Conservation (phyloP, 441 rosid genomes). For the Mallotus japonicus region DNA sequence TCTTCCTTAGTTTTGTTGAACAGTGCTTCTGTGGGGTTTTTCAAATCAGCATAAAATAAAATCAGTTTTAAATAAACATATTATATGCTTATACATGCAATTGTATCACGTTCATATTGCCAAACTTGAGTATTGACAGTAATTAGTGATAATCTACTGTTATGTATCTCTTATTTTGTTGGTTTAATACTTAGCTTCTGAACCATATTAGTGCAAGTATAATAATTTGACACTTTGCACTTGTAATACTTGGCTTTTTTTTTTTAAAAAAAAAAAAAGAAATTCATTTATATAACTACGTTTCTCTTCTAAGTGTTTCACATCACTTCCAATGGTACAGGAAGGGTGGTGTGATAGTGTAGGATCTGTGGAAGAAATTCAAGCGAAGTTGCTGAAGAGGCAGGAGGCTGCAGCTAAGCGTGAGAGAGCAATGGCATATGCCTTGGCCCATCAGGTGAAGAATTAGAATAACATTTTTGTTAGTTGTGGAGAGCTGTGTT, state of each 20-base stretch:
- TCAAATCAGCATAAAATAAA: background rate
- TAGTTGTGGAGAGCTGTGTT: background rate
- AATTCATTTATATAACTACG: background rate
- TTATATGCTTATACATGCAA: background rate
- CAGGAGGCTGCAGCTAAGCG: constrained; percentile 99
- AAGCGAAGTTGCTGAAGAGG: constrained; percentile 85
- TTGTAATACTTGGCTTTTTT: background rate
- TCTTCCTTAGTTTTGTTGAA: background rate
- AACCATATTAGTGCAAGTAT: background rate
- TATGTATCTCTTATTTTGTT: background rate
- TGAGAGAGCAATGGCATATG: constrained; percentile 99
- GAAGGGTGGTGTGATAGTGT: constrained; percentile 97
- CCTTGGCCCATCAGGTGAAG: constrained; percentile 90
- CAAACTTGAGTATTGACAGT: background rate
- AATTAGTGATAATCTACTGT: background rate
- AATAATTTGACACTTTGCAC: background rate
- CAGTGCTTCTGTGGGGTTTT: background rate
- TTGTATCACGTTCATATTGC: background rate
- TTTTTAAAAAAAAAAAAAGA: background rate
- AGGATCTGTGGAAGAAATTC: constrained; percentile 96
- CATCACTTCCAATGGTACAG: constrained; percentile 41
- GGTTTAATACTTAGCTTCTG: background rate
- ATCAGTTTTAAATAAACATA: background rate
- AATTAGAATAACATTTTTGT: constrained; percentile 18
- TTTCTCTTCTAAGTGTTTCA: constrained; percentile 21